Conservation (phyloP, 345 rosid genomes). For the Populus deltoides region DNA sequence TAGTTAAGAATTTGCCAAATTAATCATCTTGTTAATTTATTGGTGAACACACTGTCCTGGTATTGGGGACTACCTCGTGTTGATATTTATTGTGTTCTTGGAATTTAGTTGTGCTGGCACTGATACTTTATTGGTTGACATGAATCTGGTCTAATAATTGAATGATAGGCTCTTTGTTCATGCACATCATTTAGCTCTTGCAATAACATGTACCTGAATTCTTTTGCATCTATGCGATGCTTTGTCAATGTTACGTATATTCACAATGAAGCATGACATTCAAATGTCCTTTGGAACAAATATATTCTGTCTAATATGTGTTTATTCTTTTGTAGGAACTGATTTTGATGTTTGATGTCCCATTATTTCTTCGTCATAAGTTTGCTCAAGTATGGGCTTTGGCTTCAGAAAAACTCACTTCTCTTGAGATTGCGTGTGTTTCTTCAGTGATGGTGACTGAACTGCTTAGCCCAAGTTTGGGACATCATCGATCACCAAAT, state of each 20-base stretch:
- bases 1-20: too few species aligned
- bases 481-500: conserved; percentile 30
- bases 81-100: background rate
- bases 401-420: conserved; percentile 69
- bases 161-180: background rate
- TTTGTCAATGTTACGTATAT: conserved; percentile 11
- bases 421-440: conserved; percentile 78
- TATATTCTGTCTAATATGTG: background rate
- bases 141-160: conserved; percentile 1
- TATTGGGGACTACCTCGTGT: background rate
- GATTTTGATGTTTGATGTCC: conserved; percentile 74
- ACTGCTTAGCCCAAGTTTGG: conserved; percentile 50
- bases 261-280: background rate
- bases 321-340: conserved; percentile 43
- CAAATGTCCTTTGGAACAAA: background rate
- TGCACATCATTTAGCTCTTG: background rate
- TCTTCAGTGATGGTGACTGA: conserved; percentile 78
- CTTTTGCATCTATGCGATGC: background rate
- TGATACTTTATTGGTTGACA: background rate
- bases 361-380: conserved; percentile 59
- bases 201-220: background rate
- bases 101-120: background rate
- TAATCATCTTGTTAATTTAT: background rate
- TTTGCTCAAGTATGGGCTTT: conserved; percentile 65
- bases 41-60: background rate